Conservation (phyloP, 2,329 filamentous ascomycete genomes). For the Cytospora chrysosperma region DNA sequence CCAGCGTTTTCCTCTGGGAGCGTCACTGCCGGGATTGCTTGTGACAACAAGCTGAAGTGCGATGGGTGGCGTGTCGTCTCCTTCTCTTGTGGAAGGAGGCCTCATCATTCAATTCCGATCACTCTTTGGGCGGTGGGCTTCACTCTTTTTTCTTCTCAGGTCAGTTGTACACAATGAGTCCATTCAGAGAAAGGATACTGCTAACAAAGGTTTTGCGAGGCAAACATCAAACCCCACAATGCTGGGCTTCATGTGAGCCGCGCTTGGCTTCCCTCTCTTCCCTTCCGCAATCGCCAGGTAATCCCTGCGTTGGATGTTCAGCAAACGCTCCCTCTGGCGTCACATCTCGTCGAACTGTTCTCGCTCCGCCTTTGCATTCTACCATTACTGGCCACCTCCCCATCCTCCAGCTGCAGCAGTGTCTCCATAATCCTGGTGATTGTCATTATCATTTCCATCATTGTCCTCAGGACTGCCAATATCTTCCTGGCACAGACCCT, state of each 20-base stretch:
- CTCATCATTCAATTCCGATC: slow-evolving; percentile 36
- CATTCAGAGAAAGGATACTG: slow-evolving; percentile 29
- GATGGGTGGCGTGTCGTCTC: slow-evolving; percentile 34
- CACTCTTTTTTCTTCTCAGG: slow-evolving; percentile 29
- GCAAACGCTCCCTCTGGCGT: not conserved
- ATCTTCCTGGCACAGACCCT: not conserved
- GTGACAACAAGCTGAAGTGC: slow-evolving; percentile 33
- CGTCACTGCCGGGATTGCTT: slow-evolving; percentile 34
- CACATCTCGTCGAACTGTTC: not conserved
- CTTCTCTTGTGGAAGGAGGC: slow-evolving; percentile 21
- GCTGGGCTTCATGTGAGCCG: not conserved
- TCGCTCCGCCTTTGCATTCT: not conserved
- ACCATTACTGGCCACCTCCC: not conserved
- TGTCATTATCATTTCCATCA: not conserved
- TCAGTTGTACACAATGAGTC: slow-evolving; percentile 26
- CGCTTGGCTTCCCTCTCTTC: not conserved
- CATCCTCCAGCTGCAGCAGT: not conserved
- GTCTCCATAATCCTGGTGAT: not conserved
- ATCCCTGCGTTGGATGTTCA: not conserved
- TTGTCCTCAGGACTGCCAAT: not conserved
- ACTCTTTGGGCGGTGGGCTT: slow-evolving; percentile 35
- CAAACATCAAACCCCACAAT: not conserved
- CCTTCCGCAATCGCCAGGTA: not conserved
- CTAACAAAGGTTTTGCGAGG: slow-evolving; percentile 27
- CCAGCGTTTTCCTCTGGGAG: slow-evolving; percentile 31